A percentile compares a stretch with the other conserved stretches of the same genome.
phyloP scores from a whole-genome alignment of 495 filamentous ascomycete species.

The Penicillium pancosmium region DNA sequence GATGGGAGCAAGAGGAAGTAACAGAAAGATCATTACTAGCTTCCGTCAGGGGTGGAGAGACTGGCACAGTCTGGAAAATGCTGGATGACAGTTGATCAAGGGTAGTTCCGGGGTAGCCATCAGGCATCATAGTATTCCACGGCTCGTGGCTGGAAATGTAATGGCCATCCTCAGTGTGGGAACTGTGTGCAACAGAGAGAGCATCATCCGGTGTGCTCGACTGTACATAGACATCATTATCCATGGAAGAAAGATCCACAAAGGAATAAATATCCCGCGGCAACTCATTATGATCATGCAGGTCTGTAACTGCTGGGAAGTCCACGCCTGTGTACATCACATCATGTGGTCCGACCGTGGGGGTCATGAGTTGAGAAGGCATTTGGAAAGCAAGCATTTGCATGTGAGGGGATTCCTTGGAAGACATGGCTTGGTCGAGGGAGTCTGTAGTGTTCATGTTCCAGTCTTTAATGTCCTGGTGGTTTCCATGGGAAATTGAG shows the following conservation, averaged over 20 bases:
- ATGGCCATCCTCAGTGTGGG: conserved; percentile 47
- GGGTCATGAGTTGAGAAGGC: conserved; percentile 48
- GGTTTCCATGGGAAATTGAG: conserved; percentile 43
- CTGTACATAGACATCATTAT: conserved; percentile 46
- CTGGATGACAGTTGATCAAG: conserved; percentile 43
- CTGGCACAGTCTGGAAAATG: conserved; percentile 44
- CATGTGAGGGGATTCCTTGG: conserved; percentile 47
- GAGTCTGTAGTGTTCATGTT: conserved; percentile 43
- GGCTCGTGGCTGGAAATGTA: conserved; percentile 37
- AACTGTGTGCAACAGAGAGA: conserved; percentile 45
- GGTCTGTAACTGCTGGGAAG: conserved; percentile 43
- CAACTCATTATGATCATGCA: conserved; percentile 44
- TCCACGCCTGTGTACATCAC: conserved; percentile 50
- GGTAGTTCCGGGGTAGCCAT: conserved; percentile 42
- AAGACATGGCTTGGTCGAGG: conserved; percentile 41
- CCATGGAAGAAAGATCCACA: conserved; percentile 48
- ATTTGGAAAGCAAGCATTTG: conserved; percentile 52
- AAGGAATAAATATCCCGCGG: conserved; percentile 46
- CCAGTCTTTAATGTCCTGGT: conserved; percentile 47
- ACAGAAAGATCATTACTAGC: conserved; percentile 51
- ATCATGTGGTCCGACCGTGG: conserved; percentile 46
- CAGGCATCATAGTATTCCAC: conserved; percentile 46
- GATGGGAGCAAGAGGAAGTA: conserved; percentile 47
- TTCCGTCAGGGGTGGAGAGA: conserved; percentile 51
- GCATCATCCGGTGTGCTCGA: conserved; percentile 47